Evolutionary conservation across 257 asterid species (phyloP).

Genomic region (Solanum bulbocastanum): DNA sequence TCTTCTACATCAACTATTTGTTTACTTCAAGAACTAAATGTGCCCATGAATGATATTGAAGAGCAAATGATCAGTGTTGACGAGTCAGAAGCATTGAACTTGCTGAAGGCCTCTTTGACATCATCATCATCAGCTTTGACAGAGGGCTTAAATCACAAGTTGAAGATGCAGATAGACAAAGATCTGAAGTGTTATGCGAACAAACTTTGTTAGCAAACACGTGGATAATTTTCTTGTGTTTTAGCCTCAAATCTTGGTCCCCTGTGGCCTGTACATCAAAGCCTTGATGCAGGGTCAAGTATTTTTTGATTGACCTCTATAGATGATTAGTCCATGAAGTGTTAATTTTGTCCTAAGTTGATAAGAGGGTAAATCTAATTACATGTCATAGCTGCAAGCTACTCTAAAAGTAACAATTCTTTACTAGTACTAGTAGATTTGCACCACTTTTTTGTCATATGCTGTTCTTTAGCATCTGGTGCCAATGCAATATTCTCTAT

Average conservation of each 20-base stretch:
- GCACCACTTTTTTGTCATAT: background rate
- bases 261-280: background rate
- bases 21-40: background rate
- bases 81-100: background rate
- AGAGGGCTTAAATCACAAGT: background rate
- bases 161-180: background rate
- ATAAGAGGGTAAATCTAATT: background rate
- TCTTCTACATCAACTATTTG: background rate
- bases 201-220: background rate
- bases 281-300: background rate
- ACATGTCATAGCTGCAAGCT: background rate
- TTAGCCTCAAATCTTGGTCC: background rate
- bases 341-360: background rate
- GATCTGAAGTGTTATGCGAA: background rate
- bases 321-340: background rate
- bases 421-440: background rate
- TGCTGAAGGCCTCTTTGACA: constrained; percentile 3
- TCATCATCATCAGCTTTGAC: constrained; percentile 3
- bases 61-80: background rate
- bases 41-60: background rate
- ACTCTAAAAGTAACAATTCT: background rate
- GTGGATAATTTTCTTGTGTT: background rate
- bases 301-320: background rate
- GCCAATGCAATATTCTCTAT: background rate
- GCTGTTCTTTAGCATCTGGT: background rate